Conservation (phyloP, 1,139 yeast species). For the Suhomyces wounanorum region DNA sequence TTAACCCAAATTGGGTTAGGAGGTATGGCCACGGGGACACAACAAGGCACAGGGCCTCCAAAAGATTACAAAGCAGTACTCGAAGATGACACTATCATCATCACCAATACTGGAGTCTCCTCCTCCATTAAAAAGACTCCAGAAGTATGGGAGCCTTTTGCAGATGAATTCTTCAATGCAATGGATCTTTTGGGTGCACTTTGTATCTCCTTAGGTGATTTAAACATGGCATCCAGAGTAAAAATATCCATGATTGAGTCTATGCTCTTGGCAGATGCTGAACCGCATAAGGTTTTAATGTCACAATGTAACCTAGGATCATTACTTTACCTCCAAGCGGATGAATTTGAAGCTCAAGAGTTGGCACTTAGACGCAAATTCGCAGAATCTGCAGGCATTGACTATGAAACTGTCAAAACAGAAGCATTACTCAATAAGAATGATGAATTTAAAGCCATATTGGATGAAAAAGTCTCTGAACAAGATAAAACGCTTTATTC, state of each 20-base stretch:
- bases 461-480: slow-evolving; percentile 9
- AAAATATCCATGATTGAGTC: slow-evolving; percentile 69
- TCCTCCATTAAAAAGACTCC: slow-evolving; percentile 33
- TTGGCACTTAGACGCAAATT: slow-evolving; percentile 30
- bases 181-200: slow-evolving; percentile 70
- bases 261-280: slow-evolving; percentile 72
- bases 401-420: slow-evolving; percentile 23
- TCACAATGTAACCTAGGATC: slow-evolving; percentile 76
- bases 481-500: slow-evolving; percentile 22
- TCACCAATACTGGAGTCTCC: slow-evolving; percentile 22
- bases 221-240: slow-evolving; percentile 60
- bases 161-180: slow-evolving; percentile 74
- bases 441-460: slow-evolving; percentile 14
- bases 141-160: slow-evolving; percentile 70
- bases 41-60: slow-evolving; percentile 1
- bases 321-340: slow-evolving; percentile 69
- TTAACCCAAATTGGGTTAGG: slow-evolving; percentile 9
- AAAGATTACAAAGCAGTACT: slow-evolving; percentile 6
- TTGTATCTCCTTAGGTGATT: slow-evolving; percentile 67
- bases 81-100: slow-evolving; percentile 19
- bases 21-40: neutral
- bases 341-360: slow-evolving; percentile 59
- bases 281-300: slow-evolving; percentile 63
- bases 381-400: slow-evolving; percentile 26
- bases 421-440: slow-evolving; percentile 12